phyloP scores from a whole-genome alignment of 73 alveolate genomes.

The Tetrahymena borealis region DNA sequence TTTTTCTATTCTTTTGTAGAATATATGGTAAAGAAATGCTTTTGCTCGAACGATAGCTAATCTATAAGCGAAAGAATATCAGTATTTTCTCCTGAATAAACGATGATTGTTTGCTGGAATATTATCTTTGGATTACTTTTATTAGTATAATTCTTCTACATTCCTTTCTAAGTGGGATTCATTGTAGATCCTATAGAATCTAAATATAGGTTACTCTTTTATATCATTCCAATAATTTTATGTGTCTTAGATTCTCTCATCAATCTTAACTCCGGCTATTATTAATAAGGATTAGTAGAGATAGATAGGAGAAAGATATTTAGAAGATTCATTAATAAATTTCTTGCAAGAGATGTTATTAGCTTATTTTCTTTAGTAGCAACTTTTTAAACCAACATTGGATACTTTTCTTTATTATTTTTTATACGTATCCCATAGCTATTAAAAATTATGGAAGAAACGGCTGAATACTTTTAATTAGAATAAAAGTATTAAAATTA shows the following conservation, averaged over 20 bases:
- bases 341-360: background rate
- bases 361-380: background rate
- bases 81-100: background rate
- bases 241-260: background rate
- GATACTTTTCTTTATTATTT: background rate
- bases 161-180: background rate
- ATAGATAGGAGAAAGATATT: background rate
- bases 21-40: background rate
- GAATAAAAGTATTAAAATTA: background rate
- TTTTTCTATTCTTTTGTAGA: background rate
- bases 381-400: background rate
- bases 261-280: background rate
- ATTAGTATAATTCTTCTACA: background rate
- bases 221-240: background rate
- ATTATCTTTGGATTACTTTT: background rate
- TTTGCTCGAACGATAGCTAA: background rate
- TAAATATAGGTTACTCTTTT: background rate
- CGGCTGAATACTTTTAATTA: background rate
- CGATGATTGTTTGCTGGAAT: background rate
- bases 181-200: background rate
- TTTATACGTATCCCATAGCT: background rate
- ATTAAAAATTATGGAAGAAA: background rate
- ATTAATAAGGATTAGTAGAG: background rate
- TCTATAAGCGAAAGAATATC: background rate
- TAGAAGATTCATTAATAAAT: background rate